A percentile compares a stretch with the other conserved stretches of the same genome.
phyloP scores from a whole-genome alignment of 495 filamentous ascomycete genomes.

The Penicillium angulare region DNA sequence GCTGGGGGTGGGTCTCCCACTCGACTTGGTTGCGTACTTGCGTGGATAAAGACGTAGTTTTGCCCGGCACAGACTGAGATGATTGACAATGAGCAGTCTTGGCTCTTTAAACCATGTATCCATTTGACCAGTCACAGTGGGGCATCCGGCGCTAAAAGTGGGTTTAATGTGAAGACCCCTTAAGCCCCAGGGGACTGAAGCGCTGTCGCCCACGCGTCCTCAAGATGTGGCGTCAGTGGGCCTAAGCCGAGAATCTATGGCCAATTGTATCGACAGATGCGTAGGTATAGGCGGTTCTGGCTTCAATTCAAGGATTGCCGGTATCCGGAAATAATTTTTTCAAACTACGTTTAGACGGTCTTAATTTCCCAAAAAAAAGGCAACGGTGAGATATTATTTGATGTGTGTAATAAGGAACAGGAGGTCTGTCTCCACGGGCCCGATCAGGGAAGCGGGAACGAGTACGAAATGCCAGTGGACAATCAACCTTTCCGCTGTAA shows the following conservation, averaged over 20 bases:
- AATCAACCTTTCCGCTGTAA: no score
- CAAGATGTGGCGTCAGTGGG: constrained; percentile 1
- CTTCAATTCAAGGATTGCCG: background rate
- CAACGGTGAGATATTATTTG: no score
- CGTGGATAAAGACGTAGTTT: background rate
- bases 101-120: background rate
- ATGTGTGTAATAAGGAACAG: no score
- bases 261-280: background rate
- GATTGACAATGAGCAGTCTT: background rate
- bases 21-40: background rate
- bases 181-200: constrained; percentile 2
- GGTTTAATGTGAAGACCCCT: background rate
- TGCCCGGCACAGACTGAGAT: background rate
- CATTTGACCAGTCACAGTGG: background rate
- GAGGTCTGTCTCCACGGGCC: no score
- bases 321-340: no score
- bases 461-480: no score
- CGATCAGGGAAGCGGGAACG: no score
- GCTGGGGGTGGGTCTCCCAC: constrained; percentile 1
- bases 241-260: background rate
- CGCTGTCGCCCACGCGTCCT: constrained; percentile 21
- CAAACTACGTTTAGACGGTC: no score
- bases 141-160: background rate
- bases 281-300: background rate
- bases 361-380: no score